Conservation (phyloP, 2,329 filamentous ascomycete species). For the Aspergillus cejpii region DNA sequence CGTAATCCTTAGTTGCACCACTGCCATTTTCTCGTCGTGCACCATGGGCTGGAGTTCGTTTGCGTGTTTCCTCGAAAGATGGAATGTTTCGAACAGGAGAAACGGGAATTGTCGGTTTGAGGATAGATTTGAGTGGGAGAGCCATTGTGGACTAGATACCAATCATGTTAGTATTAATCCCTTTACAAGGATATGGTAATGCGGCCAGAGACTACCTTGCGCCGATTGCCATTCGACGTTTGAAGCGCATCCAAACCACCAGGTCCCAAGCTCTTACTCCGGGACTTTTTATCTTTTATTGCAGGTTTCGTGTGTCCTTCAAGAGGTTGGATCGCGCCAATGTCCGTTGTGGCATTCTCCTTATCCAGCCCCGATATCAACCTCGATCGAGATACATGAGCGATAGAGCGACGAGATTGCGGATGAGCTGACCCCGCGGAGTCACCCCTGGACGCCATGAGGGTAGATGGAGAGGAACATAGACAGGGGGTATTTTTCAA, state of each 20-base stretch:
- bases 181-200: background rate
- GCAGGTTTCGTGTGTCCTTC: constrained; percentile 33
- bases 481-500: constrained; percentile 4
- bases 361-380: constrained; percentile 52
- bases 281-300: constrained; percentile 56
- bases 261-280: constrained; percentile 93
- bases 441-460: constrained; percentile 34
- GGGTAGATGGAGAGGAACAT: constrained; percentile 10
- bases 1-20: constrained; percentile 16
- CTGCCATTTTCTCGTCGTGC: constrained; percentile 18
- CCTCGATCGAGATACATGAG: constrained; percentile 50
- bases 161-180: constrained; percentile 6
- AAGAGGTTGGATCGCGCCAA: constrained; percentile 43
- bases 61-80: constrained; percentile 49
- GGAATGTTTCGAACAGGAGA: constrained; percentile 62
- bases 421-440: constrained; percentile 29
- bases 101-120: constrained; percentile 67
- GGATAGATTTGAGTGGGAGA: constrained; percentile 58
- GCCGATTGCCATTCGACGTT: constrained; percentile 66
- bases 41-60: constrained; percentile 35
- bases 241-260: constrained; percentile 80
- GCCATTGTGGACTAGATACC: constrained; percentile 35
- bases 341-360: constrained; percentile 68
- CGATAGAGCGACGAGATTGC: constrained; percentile 64
- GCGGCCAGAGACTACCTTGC: constrained; percentile 54